Evolutionary conservation across 139 green algal genomes (phyloP).

Genomic region (Coccomyxa sp.): DNA sequence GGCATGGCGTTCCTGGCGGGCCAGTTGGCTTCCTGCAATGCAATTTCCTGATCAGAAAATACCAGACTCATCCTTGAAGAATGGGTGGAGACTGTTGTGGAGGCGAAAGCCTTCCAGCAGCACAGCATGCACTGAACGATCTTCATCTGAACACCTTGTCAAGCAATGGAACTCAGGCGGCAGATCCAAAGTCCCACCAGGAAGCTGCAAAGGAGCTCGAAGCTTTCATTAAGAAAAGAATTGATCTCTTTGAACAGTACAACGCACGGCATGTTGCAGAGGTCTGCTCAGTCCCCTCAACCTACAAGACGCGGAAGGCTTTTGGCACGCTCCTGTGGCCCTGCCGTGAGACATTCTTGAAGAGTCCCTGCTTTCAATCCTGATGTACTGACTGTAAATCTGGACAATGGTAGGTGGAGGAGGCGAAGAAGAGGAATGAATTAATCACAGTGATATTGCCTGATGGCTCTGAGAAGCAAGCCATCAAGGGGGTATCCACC

Average conservation of each 20-base stretch:
- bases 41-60: too few species aligned
- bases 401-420: neutral
- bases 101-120: neutral
- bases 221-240: constrained; percentile 78
- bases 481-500: constrained; percentile 80
- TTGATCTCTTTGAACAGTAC: constrained; percentile 87
- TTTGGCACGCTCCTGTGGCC: neutral
- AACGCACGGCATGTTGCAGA: constrained; percentile 24
- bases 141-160: neutral
- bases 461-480: constrained; percentile 62
- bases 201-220: constrained; percentile 47
- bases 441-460: constrained; percentile 86
- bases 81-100: too few species aligned
- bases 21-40: too few species aligned
- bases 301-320: neutral
- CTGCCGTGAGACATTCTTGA: neutral
- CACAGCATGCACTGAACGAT: neutral
- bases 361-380: neutral
- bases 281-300: neutral
- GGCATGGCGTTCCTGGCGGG: too few species aligned
- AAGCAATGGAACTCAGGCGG: neutral
- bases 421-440: constrained; percentile 43
- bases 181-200: constrained; percentile 8
- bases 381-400: neutral
- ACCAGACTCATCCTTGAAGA: too few species aligned